Percentiles rank a stretch among this genome's conserved stretches.
Conservation (phyloP, 164 flowering plant genomes). For the Aristolochia contorta region DNA sequence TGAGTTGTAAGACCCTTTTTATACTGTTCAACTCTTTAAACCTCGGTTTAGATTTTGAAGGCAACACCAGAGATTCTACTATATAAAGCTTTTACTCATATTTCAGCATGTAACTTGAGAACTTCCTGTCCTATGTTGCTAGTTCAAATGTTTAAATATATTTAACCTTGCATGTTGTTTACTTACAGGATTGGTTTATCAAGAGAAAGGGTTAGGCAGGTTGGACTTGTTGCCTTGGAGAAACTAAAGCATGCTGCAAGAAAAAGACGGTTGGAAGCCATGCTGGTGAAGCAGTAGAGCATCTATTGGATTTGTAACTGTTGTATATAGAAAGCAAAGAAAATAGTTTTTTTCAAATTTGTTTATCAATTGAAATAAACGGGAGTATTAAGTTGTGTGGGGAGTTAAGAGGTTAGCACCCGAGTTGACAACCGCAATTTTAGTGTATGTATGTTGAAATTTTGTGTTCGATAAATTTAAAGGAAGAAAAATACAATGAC, state of each 20-base stretch:
- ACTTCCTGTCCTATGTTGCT: background rate
- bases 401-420: too few species aligned
- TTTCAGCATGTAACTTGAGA: background rate
- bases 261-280: slow-evolving; percentile 59
- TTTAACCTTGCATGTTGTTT: background rate
- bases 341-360: background rate
- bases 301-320: slow-evolving; percentile 15
- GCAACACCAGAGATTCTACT: background rate
- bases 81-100: background rate
- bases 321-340: slow-evolving; percentile 14
- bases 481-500: too few species aligned
- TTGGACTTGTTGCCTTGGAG: slow-evolving; percentile 88
- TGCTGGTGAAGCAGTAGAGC: slow-evolving; percentile 55
- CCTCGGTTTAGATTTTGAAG: background rate
- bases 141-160: background rate
- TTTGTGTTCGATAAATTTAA: too few species aligned
- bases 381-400: background rate
- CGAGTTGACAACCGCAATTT: too few species aligned
- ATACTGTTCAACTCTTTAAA: background rate
- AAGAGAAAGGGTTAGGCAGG: slow-evolving; percentile 90
- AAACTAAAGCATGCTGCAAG: slow-evolving; percentile 85
- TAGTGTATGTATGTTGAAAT: too few species aligned
- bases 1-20: slow-evolving; percentile 20
- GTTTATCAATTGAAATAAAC: slow-evolving; percentile 1
- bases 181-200: slow-evolving; percentile 75